Evolutionary conservation across 495 filamentous ascomycete species (phyloP), one percentile per base, ranked within the genome.

Genomic region (Thozetella sp.): DNA sequence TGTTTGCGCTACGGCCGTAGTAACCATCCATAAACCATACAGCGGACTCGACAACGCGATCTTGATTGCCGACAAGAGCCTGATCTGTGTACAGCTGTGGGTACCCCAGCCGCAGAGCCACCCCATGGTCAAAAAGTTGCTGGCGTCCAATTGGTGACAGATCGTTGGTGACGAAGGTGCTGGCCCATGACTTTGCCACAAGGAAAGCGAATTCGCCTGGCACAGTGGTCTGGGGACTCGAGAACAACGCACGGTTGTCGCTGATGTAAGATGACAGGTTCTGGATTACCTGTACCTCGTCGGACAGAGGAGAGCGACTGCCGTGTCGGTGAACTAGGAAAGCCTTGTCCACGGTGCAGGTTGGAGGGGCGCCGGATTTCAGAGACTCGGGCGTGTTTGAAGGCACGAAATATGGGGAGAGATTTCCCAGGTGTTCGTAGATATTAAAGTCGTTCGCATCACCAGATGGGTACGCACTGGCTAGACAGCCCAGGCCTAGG

Each of bases 1-100:
- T 24, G 51, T 64, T 37, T 37, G 30, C 30, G 30, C 15, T 25
- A 51, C 62, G 62, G 13, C 61, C 61, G 52, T 63, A 63, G 48
- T 63, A 63, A 3, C 61, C 61, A 54, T 63, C 56, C 61, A 63
- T 63, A 11, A 63, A 63, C 61, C 61, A 63, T 13, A 53, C 53
- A 15, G 61, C 62, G 11, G 58, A 64, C 40, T 64, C 62, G 10
- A 64, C 50, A n/a, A 64, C 62, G 2, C 62, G 25, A 20, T 61
- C 62, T 34, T 60, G 54, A 19, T 61, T 58, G 26, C 57, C 58
- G 10, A 55, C 62, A 2, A 64, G 25, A 2, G 60, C 54, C 22
- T 51, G 54, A 19, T 58, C 62, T 11, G 55, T 51, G n/a, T 64
- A 60, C 15, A 64, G 23, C 34, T 58, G 34, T 19, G 58, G 62